phyloP scores from a whole-genome alignment of 352 stramenopile species.

The Phytophthora parvispora region DNA sequence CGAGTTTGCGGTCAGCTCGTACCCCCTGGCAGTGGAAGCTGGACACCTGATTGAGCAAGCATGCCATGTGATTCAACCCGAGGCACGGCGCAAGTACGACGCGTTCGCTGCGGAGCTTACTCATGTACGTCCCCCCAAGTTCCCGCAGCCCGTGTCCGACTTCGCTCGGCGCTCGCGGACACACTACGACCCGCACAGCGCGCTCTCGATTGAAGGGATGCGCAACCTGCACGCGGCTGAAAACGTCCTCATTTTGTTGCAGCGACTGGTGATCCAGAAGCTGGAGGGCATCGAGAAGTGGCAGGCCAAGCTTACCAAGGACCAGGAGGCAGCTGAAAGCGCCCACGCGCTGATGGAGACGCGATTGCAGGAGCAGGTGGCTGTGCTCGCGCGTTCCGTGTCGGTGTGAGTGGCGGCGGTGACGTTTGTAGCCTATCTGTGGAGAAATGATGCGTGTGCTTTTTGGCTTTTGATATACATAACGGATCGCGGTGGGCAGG shows the following conservation, averaged over 20 bases:
- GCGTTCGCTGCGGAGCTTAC: slow-evolving; percentile 66
- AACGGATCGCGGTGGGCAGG: slow-evolving; percentile 29
- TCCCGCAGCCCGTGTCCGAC: slow-evolving; percentile 70
- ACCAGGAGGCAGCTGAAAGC: slow-evolving; percentile 64
- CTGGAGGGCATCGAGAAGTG: slow-evolving; percentile 86
- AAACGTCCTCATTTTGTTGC: slow-evolving; percentile 85
- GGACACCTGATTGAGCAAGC: slow-evolving; percentile 79
- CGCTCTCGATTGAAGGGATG: slow-evolving; percentile 78
- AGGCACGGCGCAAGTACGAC: slow-evolving; percentile 78
- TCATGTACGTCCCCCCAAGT: slow-evolving; percentile 66
- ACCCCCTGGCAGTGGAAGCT: slow-evolving; percentile 82
- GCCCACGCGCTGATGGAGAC: slow-evolving; percentile 69
- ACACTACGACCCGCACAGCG: slow-evolving; percentile 66
- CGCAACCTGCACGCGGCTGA: slow-evolving; percentile 82
- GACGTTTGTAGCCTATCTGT: slow-evolving; percentile 36
- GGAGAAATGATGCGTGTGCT: slow-evolving; percentile 35
- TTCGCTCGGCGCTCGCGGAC: slow-evolving; percentile 62
- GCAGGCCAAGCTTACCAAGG: slow-evolving; percentile 72
- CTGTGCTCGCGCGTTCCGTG: slow-evolving; percentile 67
- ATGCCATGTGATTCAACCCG: slow-evolving; percentile 78
- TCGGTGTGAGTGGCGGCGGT: slow-evolving; percentile 49
- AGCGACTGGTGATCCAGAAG: slow-evolving; percentile 88
- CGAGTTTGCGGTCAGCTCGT: slow-evolving; percentile 80
- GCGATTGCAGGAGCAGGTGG: slow-evolving; percentile 76
- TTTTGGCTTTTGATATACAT: slow-evolving; percentile 46